Evolutionary conservation across 2,329 filamentous ascomycete species (phyloP).

Genomic region (Colletotrichum tabaci): DNA sequence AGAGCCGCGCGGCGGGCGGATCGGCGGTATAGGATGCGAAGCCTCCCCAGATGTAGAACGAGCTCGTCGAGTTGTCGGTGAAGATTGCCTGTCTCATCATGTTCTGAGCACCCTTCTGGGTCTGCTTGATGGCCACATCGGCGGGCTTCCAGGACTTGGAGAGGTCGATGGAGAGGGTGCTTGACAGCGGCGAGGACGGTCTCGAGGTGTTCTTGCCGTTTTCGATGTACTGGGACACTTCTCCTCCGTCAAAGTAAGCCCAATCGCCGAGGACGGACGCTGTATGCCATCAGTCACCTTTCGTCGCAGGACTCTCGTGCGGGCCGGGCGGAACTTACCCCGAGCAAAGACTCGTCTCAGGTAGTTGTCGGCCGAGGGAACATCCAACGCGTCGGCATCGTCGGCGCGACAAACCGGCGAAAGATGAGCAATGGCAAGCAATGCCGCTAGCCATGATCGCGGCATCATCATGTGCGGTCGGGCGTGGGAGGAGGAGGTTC

Average conservation of each 20-base stretch:
- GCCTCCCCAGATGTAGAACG: slow-evolving; percentile 44
- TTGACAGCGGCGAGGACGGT: slow-evolving; percentile 5
- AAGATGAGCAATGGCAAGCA: slow-evolving; percentile 29
- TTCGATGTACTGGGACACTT: slow-evolving; percentile 27
- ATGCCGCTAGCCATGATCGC: slow-evolving; percentile 14
- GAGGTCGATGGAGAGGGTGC: slow-evolving; percentile 43
- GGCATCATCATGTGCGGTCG: slow-evolving; percentile 20
- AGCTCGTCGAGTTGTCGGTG: slow-evolving; percentile 15
- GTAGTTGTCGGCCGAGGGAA: slow-evolving; percentile 24
- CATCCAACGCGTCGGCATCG: slow-evolving; percentile 14
- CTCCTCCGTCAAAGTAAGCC: slow-evolving; percentile 38
- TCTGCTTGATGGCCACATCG: slow-evolving; percentile 28
- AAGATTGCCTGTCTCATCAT: slow-evolving; percentile 38
- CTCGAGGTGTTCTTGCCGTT: slow-evolving; percentile 22
- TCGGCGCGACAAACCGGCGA: slow-evolving; percentile 14
- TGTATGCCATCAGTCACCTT: slow-evolving; percentile 12
- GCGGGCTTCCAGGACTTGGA: slow-evolving; percentile 39
- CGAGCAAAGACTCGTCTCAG: slow-evolving; percentile 31
- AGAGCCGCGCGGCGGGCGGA: slow-evolving; percentile 25
- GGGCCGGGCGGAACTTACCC: neutral
- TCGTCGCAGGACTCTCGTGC: neutral
- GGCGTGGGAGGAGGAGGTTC: neutral
- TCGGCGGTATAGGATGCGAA: slow-evolving; percentile 14
- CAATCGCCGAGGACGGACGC: slow-evolving; percentile 33
- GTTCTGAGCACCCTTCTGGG: slow-evolving; percentile 33